A percentile compares a stretch with the other conserved stretches of the same genome.
These are phyloP conservation scores for Immersiella caudata DNA, from an alignment of 495 filamentous ascomycete genomes.

Conservation along the genomic window DNA sequence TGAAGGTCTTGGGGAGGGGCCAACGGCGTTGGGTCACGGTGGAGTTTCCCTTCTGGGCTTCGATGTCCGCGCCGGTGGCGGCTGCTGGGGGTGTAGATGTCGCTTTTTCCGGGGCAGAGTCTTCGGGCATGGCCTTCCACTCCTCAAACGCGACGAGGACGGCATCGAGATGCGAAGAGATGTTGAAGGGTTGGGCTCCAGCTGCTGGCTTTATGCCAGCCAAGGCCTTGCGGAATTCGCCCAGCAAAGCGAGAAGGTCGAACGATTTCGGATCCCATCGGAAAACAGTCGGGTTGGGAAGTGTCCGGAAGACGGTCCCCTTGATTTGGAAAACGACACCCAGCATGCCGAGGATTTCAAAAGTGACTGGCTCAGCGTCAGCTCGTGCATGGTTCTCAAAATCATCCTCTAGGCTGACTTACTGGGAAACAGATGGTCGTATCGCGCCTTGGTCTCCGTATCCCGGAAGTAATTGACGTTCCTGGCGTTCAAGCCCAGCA, in stretches of 20 bases:
- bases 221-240: constrained; percentile 27
- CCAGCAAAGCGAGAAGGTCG: constrained; percentile 31
- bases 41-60: constrained; percentile 2
- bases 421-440: constrained; percentile 47
- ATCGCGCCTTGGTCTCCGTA: constrained; percentile 31
- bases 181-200: not conserved
- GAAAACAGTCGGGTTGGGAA: constrained; percentile 48
- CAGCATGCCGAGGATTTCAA: constrained; percentile 51
- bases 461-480: constrained; percentile 37
- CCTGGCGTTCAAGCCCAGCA: constrained; percentile 42
- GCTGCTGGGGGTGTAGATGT: not conserved
- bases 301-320: constrained; percentile 40
- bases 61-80: not conserved
- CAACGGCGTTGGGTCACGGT: not conserved
- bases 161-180: not conserved
- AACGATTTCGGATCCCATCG: constrained; percentile 40
- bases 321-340: constrained; percentile 39
- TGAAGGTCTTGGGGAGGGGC: constrained; percentile 5
- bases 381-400: not conserved
- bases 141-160: not conserved
- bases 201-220: not conserved
- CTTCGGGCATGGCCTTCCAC: constrained; percentile 8
- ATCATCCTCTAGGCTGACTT: not conserved
- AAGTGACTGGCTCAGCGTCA: constrained; percentile 37
- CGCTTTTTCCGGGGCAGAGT: not conserved